phyloP scores from a whole-genome alignment of 768 basidiomycete species.

The Mrakia blollopis region DNA sequence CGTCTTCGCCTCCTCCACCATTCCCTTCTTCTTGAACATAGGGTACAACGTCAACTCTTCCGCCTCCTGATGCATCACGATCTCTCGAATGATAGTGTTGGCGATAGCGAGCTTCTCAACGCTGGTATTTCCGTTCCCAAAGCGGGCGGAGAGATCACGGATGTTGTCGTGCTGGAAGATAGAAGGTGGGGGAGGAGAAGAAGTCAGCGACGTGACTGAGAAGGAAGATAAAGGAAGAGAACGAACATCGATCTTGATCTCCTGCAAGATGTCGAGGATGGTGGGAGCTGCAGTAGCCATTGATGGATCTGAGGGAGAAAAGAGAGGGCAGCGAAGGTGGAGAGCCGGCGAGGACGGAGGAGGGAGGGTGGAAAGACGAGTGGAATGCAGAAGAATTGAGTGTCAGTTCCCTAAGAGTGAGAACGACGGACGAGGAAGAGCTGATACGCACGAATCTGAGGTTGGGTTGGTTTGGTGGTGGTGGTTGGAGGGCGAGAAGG shows the following conservation, averaged over 20 bases:
- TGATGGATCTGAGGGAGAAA: background rate
- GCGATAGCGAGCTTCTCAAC: background rate
- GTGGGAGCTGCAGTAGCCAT: background rate
- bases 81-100: background rate
- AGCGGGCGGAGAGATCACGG: background rate
- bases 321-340: background rate
- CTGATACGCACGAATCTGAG: too few species aligned
- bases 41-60: background rate
- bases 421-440: background rate
- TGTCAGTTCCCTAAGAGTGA: background rate
- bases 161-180: conserved; percentile 1
- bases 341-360: too few species aligned
- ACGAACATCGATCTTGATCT: background rate
- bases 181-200: background rate
- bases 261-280: background rate
- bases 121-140: background rate
- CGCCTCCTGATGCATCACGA: background rate
- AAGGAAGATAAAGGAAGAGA: background rate
- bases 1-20: background rate
- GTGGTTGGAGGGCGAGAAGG: background rate
- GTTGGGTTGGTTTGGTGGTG: background rate
- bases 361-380: background rate
- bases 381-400: background rate
- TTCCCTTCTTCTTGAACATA: background rate
- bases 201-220: background rate